phyloP scores from a whole-genome alignment of 257 asterid genomes.

The Forsythia viridissima region DNA sequence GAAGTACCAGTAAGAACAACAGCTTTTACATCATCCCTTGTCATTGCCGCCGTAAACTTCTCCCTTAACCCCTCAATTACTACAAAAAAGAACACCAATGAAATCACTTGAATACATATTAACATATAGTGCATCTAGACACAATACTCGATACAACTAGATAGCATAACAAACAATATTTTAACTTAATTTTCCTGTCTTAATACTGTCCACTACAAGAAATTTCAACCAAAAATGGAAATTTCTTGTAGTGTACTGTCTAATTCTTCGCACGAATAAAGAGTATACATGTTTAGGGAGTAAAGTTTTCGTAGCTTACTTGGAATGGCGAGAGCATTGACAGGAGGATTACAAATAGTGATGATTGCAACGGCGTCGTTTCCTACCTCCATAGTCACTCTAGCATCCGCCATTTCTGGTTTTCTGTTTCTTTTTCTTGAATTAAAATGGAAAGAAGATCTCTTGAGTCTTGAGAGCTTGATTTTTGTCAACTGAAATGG shows the following conservation, averaged over 20 bases:
- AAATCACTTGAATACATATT: background rate
- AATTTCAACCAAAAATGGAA: too few relatives aligned
- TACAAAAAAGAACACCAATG: background rate
- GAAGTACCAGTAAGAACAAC: conserved; percentile 43
- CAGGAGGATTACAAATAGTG: conserved; percentile 47
- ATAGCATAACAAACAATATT: too few relatives aligned
- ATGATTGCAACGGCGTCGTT: conserved; percentile 49
- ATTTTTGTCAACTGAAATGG: background rate
- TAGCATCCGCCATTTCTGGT: conserved; percentile 30
- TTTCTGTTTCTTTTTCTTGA: background rate
- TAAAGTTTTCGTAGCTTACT: conserved; percentile 22
- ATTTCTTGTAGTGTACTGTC: background rate
- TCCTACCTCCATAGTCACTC: conserved; percentile 50
- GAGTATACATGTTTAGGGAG: background rate
- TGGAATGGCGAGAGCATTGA: conserved; percentile 47
- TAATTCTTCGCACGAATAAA: background rate
- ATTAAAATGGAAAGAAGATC: background rate
- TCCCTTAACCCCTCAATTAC: conserved; percentile 46
- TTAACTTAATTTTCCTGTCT: too few relatives aligned
- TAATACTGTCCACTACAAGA: too few relatives aligned
- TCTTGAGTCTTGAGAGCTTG: background rate
- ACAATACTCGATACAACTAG: too few relatives aligned
- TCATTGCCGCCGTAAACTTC: conserved; percentile 39
- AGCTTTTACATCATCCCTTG: conserved; percentile 50
- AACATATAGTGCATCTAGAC: too few relatives aligned